Evolutionary conservation across 2,329 filamentous ascomycete genomes (phyloP).

Genomic region (Talaromyces rugulosus): DNA sequence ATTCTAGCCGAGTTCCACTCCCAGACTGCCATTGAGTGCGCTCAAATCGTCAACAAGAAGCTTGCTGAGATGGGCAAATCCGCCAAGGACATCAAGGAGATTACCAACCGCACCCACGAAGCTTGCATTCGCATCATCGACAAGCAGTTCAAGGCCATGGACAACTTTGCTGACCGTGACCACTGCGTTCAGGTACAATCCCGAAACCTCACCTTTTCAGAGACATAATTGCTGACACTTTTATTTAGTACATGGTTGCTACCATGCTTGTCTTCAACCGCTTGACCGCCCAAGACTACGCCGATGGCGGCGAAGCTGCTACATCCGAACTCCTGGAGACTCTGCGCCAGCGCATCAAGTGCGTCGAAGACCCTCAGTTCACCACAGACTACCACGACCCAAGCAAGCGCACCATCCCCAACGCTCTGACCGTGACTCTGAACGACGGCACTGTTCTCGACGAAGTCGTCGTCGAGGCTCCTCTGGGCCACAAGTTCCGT

Average conservation of each 20-base stretch:
- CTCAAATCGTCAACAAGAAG: slow-evolving; percentile 79
- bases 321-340: slow-evolving; percentile 85
- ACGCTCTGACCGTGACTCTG: slow-evolving; percentile 89
- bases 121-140: slow-evolving; percentile 98
- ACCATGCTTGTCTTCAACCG: slow-evolving; percentile 96
- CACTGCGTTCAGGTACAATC: slow-evolving; percentile 80
- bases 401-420: slow-evolving; percentile 89
- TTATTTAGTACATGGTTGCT: slow-evolving; percentile 77
- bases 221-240: slow-evolving; percentile 17
- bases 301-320: slow-evolving; percentile 86
- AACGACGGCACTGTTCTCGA: slow-evolving; percentile 90
- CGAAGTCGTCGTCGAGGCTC: slow-evolving; percentile 89
- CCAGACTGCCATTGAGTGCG: slow-evolving; percentile 94
- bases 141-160: slow-evolving; percentile 99
- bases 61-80: slow-evolving; percentile 83
- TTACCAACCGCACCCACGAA: slow-evolving; percentile 95
- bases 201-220: not conserved
- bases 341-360: slow-evolving; percentile 88
- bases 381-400: slow-evolving; percentile 95
- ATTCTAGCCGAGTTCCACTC: slow-evolving; percentile 89
- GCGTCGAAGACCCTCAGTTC: slow-evolving; percentile 93
- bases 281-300: slow-evolving; percentile 89
- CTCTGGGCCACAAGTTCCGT: slow-evolving; percentile 83
- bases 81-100: slow-evolving; percentile 85
- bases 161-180: slow-evolving; percentile 99